These are phyloP conservation scores for Pleurotus djamor DNA, from an alignment of 768 basidiomycete genomes.

Conservation along the genomic window DNA sequence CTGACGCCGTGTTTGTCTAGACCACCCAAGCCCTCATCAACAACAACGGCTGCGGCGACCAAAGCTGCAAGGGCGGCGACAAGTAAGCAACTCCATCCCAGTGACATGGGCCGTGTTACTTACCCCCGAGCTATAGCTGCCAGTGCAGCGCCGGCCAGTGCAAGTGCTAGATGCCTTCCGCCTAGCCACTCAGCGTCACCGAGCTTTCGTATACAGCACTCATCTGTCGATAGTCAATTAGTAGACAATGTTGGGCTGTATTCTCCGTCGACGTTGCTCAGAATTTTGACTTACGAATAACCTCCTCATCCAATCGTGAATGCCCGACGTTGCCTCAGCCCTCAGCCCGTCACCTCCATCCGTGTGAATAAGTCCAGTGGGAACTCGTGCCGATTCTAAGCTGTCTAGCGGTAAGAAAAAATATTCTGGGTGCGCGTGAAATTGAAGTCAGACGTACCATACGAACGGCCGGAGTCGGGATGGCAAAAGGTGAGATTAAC, in stretches of 20 bases:
- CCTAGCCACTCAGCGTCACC: neutral
- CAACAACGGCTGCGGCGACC: conserved; percentile 41
- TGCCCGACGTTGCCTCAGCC: too few relatives aligned
- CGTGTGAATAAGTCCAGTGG: too few relatives aligned
- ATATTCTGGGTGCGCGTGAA: too few relatives aligned
- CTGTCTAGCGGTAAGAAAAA: too few relatives aligned
- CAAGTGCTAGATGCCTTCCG: conserved; percentile 50
- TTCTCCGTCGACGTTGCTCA: neutral
- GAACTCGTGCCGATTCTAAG: too few relatives aligned
- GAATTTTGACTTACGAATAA: neutral
- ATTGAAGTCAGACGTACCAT: too few relatives aligned
- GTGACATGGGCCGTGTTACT: neutral
- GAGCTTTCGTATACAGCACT: neutral
- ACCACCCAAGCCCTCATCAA: conserved; percentile 38
- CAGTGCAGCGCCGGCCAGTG: conserved; percentile 58
- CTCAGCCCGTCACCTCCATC: too few relatives aligned
- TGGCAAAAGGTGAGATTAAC: too few relatives aligned
- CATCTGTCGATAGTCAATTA: neutral
- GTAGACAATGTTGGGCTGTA: neutral
- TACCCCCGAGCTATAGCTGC: conserved; percentile 39
- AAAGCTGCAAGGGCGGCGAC: conserved; percentile 49
- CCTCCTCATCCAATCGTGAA: too few relatives aligned
- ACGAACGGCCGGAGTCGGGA: too few relatives aligned
- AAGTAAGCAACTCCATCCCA: conserved; percentile 26
- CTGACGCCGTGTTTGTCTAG: conserved; percentile 12